Base-by-base conservation (phyloP, 208 protist genomes). In the Leishmania arabica region DNA sequence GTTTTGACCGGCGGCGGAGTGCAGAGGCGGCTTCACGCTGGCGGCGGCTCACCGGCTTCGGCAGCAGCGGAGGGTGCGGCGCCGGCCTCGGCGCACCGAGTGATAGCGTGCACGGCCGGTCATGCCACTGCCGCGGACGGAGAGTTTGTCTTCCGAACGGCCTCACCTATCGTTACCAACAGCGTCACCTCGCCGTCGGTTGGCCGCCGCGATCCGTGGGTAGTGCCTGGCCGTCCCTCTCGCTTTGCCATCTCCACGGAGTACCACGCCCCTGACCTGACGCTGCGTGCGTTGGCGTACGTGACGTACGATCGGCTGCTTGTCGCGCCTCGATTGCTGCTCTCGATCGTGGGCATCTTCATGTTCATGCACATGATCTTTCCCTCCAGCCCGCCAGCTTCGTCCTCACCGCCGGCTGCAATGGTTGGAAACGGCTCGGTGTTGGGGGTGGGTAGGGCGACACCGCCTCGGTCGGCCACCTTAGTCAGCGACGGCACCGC, bases 291-390 rank as follows among this genome's bases (percentile, higher is more conserved):
- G 49, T 64, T 81, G 47, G 74, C 81, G 24, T 90, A 87, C 82
- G 37, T 78, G 2, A 51, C 77, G 31, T 90, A 80, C 80, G 77
- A 84, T 69, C 37, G 27, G 24, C 70, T 81, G 45, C 68, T 88
- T 47, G 34, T 76, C 51, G 56, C 72, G 15, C 76, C 83, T 31
- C 80, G 84, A 45, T 62, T 89, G 75, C 51, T 88, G 45, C 66
- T 87, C 51, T 86, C 82, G 15, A 79, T 72, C 19, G 73, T 89
- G 53, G 62, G 78, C 40, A 75, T 91, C 58, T 72, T 89, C 27
- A 79, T 89, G 51, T 83, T 88, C 78, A 34, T 84, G 71, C 75
- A 75, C 77, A 80, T 88, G 75, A 64, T 86, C 9, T 88, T 91
- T 47, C 82, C 88, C 27, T 66, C 72, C 34, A 62, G 68, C 7